A percentile compares a stretch with the other conserved stretches of the same genome.
Evolutionary conservation across 164 flowering plant genomes (phyloP).

Genomic region (Nelumbo lutea): DNA sequence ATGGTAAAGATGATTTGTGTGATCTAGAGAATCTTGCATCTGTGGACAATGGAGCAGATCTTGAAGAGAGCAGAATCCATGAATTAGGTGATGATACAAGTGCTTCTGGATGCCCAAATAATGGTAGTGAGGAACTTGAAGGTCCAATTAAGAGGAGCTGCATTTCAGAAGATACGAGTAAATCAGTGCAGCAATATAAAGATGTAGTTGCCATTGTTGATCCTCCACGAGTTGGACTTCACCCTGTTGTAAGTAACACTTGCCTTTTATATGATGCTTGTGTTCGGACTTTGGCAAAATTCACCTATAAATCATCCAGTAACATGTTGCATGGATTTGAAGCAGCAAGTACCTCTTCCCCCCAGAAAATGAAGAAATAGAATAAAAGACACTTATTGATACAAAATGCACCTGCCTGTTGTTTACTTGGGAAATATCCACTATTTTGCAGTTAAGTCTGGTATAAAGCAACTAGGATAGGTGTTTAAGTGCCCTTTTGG

Average conservation of each 20-base stretch:
- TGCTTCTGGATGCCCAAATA: slow-evolving; percentile 17
- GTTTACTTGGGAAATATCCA: no score
- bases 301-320: no score
- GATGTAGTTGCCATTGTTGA: slow-evolving; percentile 90
- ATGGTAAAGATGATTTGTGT: slow-evolving; percentile 17
- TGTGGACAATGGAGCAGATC: slow-evolving; percentile 11
- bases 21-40: slow-evolving; percentile 22
- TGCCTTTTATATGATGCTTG: not conserved
- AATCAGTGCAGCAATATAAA: slow-evolving; percentile 32
- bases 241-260: slow-evolving; percentile 72
- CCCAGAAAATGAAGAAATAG: no score
- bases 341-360: no score
- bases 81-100: slow-evolving; percentile 24
- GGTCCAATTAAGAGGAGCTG: slow-evolving; percentile 15
- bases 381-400: no score
- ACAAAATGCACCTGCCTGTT: no score
- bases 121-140: slow-evolving; percentile 17
- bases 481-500: no score
- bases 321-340: no score
- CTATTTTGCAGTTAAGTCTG: no score
- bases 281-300: no score
- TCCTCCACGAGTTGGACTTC: slow-evolving; percentile 92
- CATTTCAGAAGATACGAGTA: slow-evolving; percentile 26
- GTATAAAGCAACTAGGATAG: no score
- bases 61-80: slow-evolving; percentile 18